A percentile compares a stretch with the other conserved stretches of the same genome.
These are phyloP conservation scores for Scytalidium lignicola DNA, from an alignment of 2,329 filamentous ascomycete genomes.

Conservation along the genomic window DNA sequence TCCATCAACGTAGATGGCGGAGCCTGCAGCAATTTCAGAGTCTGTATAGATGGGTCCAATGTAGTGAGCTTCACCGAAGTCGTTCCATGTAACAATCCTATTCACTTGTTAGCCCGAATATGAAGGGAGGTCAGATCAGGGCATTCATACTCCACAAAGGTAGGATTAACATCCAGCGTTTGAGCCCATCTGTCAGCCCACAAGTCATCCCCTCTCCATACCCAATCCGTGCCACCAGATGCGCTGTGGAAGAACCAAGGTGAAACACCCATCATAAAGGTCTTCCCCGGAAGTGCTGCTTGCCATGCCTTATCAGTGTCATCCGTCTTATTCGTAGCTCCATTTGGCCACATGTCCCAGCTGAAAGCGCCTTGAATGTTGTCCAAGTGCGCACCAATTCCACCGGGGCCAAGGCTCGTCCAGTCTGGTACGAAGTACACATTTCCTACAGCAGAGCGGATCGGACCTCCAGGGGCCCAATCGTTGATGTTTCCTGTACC, in stretches of 20 bases:
- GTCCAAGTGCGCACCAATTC: constrained; percentile 21
- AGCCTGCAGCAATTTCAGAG: constrained; percentile 30
- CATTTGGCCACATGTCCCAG: constrained; percentile 40
- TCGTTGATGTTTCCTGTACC: constrained; percentile 35
- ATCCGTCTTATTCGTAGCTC: constrained; percentile 29
- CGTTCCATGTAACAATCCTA: constrained; percentile 44
- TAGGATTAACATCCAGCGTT: constrained; percentile 38
- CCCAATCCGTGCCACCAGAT: constrained; percentile 55
- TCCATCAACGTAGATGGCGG: constrained; percentile 41
- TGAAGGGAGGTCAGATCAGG: constrained; percentile 11
- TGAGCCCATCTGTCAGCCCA: constrained; percentile 57
- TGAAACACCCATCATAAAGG: constrained; percentile 50
- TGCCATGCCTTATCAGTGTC: constrained; percentile 36
- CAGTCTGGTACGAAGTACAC: constrained; percentile 44
- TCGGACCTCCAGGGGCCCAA: constrained; percentile 32
- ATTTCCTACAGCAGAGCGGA: constrained; percentile 29
- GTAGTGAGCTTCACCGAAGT: constrained; percentile 49
- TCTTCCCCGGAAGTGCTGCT: constrained; percentile 29
- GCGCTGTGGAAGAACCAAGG: constrained; percentile 58
- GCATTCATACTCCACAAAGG: constrained; percentile 36
- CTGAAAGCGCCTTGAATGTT: constrained; percentile 34
- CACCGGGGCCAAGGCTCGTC: constrained; percentile 32
- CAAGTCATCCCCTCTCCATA: constrained; percentile 55
- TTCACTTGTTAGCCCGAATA: constrained; percentile 9
- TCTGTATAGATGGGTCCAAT: constrained; percentile 40